phyloP scores from a whole-genome alignment of 768 basidiomycete species.

The Collybiopsis luxurians region DNA sequence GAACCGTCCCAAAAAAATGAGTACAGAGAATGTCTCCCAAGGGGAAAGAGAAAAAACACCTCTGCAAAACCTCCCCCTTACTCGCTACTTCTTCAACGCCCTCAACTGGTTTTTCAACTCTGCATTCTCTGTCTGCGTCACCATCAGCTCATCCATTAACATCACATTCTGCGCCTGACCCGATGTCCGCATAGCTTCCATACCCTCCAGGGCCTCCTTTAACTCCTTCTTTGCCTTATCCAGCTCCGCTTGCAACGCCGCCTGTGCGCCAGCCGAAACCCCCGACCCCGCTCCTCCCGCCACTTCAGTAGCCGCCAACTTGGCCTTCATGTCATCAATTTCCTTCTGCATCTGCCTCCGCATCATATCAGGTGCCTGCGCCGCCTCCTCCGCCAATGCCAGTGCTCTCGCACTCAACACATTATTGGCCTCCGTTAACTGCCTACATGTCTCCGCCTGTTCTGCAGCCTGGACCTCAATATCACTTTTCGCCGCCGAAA shows the following conservation, averaged over 20 bases:
- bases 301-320: neutral
- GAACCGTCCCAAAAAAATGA: too few species aligned
- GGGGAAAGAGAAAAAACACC: neutral
- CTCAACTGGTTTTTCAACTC: constrained; percentile 70
- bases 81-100: constrained; percentile 44
- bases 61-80: neutral
- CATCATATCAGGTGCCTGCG: constrained; percentile 52
- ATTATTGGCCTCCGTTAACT: constrained; percentile 79
- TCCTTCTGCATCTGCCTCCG: constrained; percentile 64
- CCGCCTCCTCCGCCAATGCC: constrained; percentile 67
- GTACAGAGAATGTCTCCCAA: too few species aligned
- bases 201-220: constrained; percentile 60
- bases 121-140: constrained; percentile 76
- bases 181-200: constrained; percentile 61
- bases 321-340: constrained; percentile 56
- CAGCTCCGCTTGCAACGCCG: constrained; percentile 56
- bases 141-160: constrained; percentile 85
- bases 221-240: constrained; percentile 48
- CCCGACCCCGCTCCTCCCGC: neutral
- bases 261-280: neutral
- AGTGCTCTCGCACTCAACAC: constrained; percentile 70
- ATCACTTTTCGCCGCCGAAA: constrained; percentile 60
- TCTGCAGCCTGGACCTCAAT: constrained; percentile 67
- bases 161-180: constrained; percentile 83
- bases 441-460: constrained; percentile 69